Conservation (phyloP, 1,284 basidiomycete species). For the Phlebopus sp. region DNA sequence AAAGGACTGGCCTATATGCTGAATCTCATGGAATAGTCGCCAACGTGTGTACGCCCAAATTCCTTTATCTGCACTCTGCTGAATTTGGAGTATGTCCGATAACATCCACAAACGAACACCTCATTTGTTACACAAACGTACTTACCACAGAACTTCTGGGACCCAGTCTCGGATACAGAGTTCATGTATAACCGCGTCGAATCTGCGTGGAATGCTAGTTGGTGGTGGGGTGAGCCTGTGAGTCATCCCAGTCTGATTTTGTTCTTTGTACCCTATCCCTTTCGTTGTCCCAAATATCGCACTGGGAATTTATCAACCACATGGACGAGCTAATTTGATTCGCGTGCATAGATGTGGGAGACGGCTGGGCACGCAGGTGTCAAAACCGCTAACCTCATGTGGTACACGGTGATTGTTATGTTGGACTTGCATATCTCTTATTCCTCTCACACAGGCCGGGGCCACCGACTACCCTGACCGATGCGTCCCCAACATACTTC, state of each 20-base stretch:
- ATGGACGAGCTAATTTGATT: neutral
- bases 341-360: conserved; percentile 74
- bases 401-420: conserved; percentile 46
- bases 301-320: neutral
- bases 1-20: conserved; percentile 82
- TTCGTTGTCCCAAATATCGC: too few species aligned
- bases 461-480: conserved; percentile 66
- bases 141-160: conserved; percentile 74
- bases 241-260: conserved; percentile 23
- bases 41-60: conserved; percentile 52
- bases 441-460: conserved; percentile 60
- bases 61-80: neutral
- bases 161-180: conserved; percentile 56
- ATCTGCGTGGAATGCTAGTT: conserved; percentile 62
- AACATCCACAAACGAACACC: neutral
- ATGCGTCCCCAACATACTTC: conserved; percentile 69
- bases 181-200: conserved; percentile 70
- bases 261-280: neutral
- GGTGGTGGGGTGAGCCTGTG: conserved; percentile 90
- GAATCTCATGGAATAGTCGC: conserved; percentile 89
- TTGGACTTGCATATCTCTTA: neutral
- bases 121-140: conserved; percentile 1
- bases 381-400: conserved; percentile 87
- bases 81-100: too few species aligned
- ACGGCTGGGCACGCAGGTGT: conserved; percentile 73